Evolutionary conservation across 768 basidiomycete species (phyloP).

Genomic region (Calvatia gigantea): DNA sequence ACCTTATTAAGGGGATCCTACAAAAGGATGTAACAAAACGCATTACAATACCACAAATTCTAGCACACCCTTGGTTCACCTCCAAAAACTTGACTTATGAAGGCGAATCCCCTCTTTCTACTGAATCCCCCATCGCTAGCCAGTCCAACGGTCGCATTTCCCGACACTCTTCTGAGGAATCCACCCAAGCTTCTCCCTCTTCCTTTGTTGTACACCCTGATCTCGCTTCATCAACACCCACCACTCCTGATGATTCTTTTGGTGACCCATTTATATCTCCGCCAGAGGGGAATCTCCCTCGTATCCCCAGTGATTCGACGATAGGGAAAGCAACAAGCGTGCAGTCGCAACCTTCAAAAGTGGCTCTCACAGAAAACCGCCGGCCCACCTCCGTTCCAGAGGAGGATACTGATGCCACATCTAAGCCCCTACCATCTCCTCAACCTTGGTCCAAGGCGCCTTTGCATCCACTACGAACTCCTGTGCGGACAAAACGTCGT

Average conservation of each 20-base stretch:
- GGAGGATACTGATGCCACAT: slow-evolving; percentile 36
- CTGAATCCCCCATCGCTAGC: slow-evolving; percentile 18
- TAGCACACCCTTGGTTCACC: slow-evolving; percentile 85
- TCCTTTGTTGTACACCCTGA: slow-evolving; percentile 32
- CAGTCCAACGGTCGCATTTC: slow-evolving; percentile 21
- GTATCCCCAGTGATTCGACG: slow-evolving; percentile 56
- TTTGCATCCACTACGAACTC: slow-evolving; percentile 77
- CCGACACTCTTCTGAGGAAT: slow-evolving; percentile 49
- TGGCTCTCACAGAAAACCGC: slow-evolving; percentile 22
- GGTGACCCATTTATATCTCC: slow-evolving; percentile 40
- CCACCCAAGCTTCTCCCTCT: slow-evolving; percentile 51
- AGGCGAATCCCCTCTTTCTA: slow-evolving; percentile 25
- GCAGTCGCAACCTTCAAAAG: slow-evolving; percentile 33
- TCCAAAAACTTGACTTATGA: slow-evolving; percentile 31
- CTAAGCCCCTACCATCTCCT: slow-evolving; percentile 21
- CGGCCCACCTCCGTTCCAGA: slow-evolving; percentile 51
- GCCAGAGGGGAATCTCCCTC: slow-evolving; percentile 33
- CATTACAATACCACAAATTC: slow-evolving; percentile 77
- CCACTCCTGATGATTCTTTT: slow-evolving; percentile 52
- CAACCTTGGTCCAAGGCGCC: slow-evolving; percentile 37
- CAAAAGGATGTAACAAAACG: slow-evolving; percentile 74
- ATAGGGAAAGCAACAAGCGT: slow-evolving; percentile 45
- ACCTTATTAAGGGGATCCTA: slow-evolving; percentile 75
- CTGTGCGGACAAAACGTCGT: slow-evolving; percentile 91
- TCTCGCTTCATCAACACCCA: slow-evolving; percentile 45